phyloP scores from a whole-genome alignment of 2,329 filamentous ascomycete species.

The Aspergillus fumigatiaffinis region DNA sequence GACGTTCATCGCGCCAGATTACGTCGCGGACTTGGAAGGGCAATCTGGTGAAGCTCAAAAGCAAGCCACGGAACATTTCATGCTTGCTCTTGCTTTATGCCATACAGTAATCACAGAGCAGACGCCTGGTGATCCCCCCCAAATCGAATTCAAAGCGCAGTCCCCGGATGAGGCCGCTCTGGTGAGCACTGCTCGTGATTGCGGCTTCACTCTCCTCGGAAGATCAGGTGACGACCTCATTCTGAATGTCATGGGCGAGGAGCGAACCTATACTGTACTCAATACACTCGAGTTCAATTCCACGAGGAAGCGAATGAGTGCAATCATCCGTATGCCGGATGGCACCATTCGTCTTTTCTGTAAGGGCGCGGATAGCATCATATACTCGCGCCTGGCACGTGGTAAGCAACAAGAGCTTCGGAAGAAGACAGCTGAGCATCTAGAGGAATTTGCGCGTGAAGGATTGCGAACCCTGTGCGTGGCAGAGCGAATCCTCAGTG shows the following conservation, averaged over 20 bases:
- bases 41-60: slow-evolving; percentile 73
- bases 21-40: slow-evolving; percentile 76
- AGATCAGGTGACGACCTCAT: slow-evolving; percentile 75
- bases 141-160: slow-evolving; percentile 93
- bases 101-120: slow-evolving; percentile 94
- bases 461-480: slow-evolving; percentile 93
- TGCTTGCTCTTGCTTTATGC: slow-evolving; percentile 91
- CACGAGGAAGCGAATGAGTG: slow-evolving; percentile 93
- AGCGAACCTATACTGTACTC: slow-evolving; percentile 78
- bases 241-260: slow-evolving; percentile 80
- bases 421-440: slow-evolving; percentile 79
- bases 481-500: slow-evolving; percentile 72
- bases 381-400: slow-evolving; percentile 82
- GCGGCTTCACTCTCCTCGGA: slow-evolving; percentile 89
- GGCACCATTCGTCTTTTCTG: slow-evolving; percentile 87
- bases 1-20: slow-evolving; percentile 90
- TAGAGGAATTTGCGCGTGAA: slow-evolving; percentile 95
- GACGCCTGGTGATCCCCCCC: slow-evolving; percentile 82
- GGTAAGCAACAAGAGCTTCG: slow-evolving; percentile 84
- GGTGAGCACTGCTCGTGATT: slow-evolving; percentile 89
- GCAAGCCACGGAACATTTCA: slow-evolving; percentile 78
- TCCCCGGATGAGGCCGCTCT: slow-evolving; percentile 94
- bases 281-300: slow-evolving; percentile 99
- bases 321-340: slow-evolving; percentile 91
- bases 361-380: slow-evolving; percentile 96